phyloP scores from a whole-genome alignment of 2,329 filamentous ascomycete species.

The Ophiostoma novo-ulmi region DNA sequence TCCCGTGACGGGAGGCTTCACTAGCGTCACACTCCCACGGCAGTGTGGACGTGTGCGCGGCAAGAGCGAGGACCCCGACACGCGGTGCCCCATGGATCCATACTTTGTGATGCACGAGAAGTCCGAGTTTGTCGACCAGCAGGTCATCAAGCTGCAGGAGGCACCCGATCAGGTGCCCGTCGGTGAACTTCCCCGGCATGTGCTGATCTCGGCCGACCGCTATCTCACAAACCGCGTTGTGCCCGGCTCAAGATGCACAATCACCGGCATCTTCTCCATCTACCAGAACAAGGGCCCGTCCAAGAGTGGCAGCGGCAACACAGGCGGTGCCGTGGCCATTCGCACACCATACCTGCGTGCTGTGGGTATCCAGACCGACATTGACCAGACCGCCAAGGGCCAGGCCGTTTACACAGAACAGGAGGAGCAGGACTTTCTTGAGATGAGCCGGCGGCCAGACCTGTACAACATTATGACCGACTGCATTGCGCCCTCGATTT shows the following conservation, averaged over 20 bases:
- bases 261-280: conserved; percentile 97
- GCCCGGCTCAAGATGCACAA: conserved; percentile 85
- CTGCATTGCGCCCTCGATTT: conserved; percentile 96
- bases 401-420: conserved; percentile 82
- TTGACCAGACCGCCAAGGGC: conserved; percentile 84
- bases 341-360: conserved; percentile 91
- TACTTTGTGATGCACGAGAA: conserved; percentile 95
- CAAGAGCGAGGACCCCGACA: conserved; percentile 61
- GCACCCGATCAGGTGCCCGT: conserved; percentile 96
- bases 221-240: conserved; percentile 95
- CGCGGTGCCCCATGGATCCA: conserved; percentile 84
- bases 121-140: conserved; percentile 92
- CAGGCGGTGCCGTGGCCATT: conserved; percentile 81
- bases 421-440: conserved; percentile 92
- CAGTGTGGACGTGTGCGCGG: conserved; percentile 62
- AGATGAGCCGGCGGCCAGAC: conserved; percentile 84
- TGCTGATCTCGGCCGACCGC: conserved; percentile 91
- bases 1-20: conserved; percentile 76
- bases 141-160: conserved; percentile 96
- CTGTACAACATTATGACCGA: conserved; percentile 86
- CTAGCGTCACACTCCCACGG: conserved; percentile 77
- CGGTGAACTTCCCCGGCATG: conserved; percentile 89
- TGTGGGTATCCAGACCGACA: conserved; percentile 84
- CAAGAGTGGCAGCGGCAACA: conserved; percentile 49
- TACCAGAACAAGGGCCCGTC: conserved; percentile 89